phyloP scores from a whole-genome alignment of 768 basidiomycete genomes.

The Lactifluus rugatus region DNA sequence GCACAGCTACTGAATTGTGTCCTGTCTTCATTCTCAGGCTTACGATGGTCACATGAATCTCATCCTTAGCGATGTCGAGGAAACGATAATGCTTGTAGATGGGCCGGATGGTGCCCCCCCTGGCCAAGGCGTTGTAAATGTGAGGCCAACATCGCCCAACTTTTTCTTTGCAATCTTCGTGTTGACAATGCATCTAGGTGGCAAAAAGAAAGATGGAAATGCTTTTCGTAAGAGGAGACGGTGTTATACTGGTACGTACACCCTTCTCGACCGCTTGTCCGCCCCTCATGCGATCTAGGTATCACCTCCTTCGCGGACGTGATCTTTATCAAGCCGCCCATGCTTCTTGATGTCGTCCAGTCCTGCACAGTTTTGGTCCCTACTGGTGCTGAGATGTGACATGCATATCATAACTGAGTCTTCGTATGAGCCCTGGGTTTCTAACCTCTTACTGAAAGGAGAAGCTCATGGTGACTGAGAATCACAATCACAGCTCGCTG shows the following conservation, averaged over 20 bases:
- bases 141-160: slow-evolving; percentile 26
- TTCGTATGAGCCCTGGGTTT: neutral
- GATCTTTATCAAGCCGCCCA: slow-evolving; percentile 17
- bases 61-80: slow-evolving; percentile 94
- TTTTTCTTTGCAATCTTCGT: neutral
- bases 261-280: neutral
- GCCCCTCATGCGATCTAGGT: slow-evolving; percentile 38
- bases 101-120: slow-evolving; percentile 53
- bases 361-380: neutral
- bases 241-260: slow-evolving; percentile 74
- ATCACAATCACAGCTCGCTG: neutral
- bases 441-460: neutral
- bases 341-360: neutral
- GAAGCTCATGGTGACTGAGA: neutral
- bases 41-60: slow-evolving; percentile 99
- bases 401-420: neutral
- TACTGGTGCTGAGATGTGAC: neutral
- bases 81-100: slow-evolving; percentile 95
- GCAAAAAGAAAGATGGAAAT: slow-evolving; percentile 94
- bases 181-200: slow-evolving; percentile 38
- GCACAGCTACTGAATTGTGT: slow-evolving; percentile 12
- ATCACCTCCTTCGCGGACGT: slow-evolving; percentile 71
- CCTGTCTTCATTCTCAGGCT: slow-evolving; percentile 45
- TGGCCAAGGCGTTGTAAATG: slow-evolving; percentile 56
- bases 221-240: slow-evolving; percentile 96